Conservation (phyloP, 495 filamentous ascomycete genomes). For the Trichocladium antarcticum region DNA sequence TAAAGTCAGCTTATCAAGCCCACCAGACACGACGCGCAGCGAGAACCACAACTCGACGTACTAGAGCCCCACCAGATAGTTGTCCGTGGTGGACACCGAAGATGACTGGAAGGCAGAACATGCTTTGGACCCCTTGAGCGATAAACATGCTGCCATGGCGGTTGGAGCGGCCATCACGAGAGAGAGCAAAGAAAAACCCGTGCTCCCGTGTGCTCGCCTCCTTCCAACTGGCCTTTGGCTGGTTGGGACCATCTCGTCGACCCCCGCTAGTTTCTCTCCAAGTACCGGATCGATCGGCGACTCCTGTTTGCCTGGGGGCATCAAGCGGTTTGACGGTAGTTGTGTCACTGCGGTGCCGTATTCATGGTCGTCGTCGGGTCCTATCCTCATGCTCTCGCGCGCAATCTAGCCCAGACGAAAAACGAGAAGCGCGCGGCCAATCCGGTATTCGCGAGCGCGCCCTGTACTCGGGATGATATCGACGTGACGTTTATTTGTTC, state of each 20-base stretch:
- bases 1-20: conserved; percentile 13
- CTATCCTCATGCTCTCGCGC: no score
- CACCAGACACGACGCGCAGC: background rate
- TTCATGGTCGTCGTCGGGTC: conserved; percentile 23
- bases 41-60: conserved; percentile 39
- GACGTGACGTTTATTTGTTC: no score
- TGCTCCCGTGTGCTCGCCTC: conserved; percentile 2
- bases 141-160: conserved; percentile 52
- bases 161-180: conserved; percentile 15
- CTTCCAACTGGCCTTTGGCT: conserved; percentile 1
- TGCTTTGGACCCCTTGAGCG: conserved; percentile 62
- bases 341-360: conserved; percentile 10
- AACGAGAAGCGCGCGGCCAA: no score
- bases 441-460: no score
- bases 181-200: conserved; percentile 11
- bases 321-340: conserved; percentile 2
- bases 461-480: no score
- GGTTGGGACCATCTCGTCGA: conserved; percentile 1
- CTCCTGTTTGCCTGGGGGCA: background rate
- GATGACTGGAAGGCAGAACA: conserved; percentile 78
- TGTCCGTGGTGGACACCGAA: conserved; percentile 69
- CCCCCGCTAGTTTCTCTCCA: background rate
- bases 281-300: background rate
- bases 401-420: no score
- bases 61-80: conserved; percentile 57